A percentile compares a stretch with the other conserved stretches of the same genome.
phyloP scores from a whole-genome alignment of 306 rosid species.

The Castanea mollissima region DNA sequence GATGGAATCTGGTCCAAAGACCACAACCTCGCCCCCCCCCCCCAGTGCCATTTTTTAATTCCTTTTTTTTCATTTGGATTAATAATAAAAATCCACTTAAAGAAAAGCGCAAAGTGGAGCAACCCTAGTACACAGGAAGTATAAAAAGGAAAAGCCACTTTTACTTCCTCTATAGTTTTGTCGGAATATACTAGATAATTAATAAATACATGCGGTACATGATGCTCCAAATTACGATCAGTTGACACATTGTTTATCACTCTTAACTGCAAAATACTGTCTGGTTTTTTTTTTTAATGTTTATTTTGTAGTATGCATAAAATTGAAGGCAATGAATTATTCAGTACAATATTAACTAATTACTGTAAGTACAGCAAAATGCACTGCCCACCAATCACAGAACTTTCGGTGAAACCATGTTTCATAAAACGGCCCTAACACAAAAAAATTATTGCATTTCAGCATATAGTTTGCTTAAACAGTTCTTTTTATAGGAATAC shows the following conservation, averaged over 20 bases:
- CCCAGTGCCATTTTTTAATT: not conserved
- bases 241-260: not conserved
- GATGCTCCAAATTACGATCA: not conserved
- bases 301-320: not conserved
- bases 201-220: too few relatives aligned
- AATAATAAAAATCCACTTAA: too few relatives aligned
- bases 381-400: not conserved
- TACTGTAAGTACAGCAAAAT: not conserved
- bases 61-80: too few relatives aligned
- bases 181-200: too few relatives aligned
- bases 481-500: not conserved
- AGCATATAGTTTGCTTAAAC: not conserved
- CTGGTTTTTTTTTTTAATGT: not conserved
- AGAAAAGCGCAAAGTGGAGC: too few relatives aligned
- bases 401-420: not conserved
- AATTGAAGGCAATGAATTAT: not conserved
- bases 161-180: too few relatives aligned
- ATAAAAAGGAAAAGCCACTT: too few relatives aligned
- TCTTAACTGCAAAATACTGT: not conserved
- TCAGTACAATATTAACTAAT: not conserved
- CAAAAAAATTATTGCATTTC: not conserved
- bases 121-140: too few relatives aligned
- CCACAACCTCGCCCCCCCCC: not conserved
- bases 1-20: not conserved
- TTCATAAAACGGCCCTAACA: not conserved